These are phyloP conservation scores for Marchantia polymorpha DNA, from an alignment of 225 moss, liverwort and hornwort genomes.

Conservation along the genomic window DNA sequence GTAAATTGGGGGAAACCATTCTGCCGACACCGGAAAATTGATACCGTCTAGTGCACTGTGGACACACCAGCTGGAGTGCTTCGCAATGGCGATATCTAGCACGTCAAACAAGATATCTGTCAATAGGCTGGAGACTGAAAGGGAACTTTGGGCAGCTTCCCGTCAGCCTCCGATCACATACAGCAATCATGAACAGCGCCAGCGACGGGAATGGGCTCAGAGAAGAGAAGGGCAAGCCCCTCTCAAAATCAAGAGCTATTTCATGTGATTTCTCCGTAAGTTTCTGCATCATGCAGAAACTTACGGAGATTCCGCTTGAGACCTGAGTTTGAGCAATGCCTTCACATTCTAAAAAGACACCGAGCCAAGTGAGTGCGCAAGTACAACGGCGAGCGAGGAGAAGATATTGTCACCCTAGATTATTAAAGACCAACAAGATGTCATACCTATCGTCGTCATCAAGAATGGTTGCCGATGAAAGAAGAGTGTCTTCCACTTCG, in stretches of 20 bases:
- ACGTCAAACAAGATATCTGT: background rate
- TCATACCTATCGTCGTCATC: conserved; percentile 81
- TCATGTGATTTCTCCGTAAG: no score
- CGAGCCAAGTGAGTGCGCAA: no score
- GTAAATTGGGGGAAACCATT: conserved; percentile 20
- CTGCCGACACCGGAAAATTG: conserved; percentile 36
- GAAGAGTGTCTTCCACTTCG: conserved; percentile 73
- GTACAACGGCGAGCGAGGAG: no score
- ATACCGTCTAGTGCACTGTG: conserved; percentile 73
- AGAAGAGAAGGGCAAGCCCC: no score
- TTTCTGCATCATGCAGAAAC: background rate
- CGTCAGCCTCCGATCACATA: no score
- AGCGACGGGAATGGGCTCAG: no score
- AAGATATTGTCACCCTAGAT: no score
- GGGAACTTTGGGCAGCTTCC: background rate
- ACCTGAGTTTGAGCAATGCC: no score
- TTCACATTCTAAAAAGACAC: no score
- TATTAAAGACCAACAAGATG: background rate
- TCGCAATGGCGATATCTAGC: conserved; percentile 90
- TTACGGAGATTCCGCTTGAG: background rate
- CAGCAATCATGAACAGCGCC: background rate
- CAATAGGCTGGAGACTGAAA: background rate
- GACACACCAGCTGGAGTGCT: conserved; percentile 74
- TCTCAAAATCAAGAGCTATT: no score
- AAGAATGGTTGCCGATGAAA: conserved; percentile 77